These are phyloP conservation scores for Yarrowia yakushimensis DNA, from an alignment of 805 yeast genomes.

Conservation along the genomic window DNA sequence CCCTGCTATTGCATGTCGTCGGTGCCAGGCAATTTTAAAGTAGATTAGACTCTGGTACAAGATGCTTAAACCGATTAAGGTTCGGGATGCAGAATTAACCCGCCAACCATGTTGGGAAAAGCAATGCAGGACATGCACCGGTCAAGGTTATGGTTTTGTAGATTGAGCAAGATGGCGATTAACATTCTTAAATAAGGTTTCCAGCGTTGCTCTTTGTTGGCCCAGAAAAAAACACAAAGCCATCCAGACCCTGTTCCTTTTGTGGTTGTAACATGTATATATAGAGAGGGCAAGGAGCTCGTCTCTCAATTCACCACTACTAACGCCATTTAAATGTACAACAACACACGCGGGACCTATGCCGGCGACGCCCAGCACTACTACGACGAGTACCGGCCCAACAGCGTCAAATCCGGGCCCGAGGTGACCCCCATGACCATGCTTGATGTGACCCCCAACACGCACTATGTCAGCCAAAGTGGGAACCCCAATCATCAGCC, in stretches of 20 bases:
- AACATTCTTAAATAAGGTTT: background rate
- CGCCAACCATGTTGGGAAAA: background rate
- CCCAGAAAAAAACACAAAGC: background rate
- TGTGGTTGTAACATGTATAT: background rate
- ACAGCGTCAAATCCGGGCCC: background rate
- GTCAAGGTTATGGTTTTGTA: background rate
- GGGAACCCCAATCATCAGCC: background rate
- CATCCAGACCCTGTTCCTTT: background rate
- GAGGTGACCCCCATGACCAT: background rate
- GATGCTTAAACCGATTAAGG: background rate
- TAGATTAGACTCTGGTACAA: constrained; percentile 2
- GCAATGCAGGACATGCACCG: background rate
- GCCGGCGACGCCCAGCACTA: background rate
- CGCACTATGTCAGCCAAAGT: background rate
- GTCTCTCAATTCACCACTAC: background rate
- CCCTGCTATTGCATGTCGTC: too few species aligned
- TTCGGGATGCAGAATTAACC: too few species aligned
- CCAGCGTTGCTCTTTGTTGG: background rate
- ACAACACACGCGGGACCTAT: background rate
- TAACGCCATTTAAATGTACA: background rate
- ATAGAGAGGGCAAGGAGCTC: background rate
- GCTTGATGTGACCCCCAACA: background rate
- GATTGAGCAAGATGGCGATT: constrained; percentile 8
- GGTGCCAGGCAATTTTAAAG: background rate
- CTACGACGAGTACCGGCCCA: background rate